A percentile compares a stretch with the other conserved stretches of the same genome.
Evolutionary conservation across 176 grass and related monocot species (phyloP).

Genomic region (Bothriochloa decipiens): DNA sequence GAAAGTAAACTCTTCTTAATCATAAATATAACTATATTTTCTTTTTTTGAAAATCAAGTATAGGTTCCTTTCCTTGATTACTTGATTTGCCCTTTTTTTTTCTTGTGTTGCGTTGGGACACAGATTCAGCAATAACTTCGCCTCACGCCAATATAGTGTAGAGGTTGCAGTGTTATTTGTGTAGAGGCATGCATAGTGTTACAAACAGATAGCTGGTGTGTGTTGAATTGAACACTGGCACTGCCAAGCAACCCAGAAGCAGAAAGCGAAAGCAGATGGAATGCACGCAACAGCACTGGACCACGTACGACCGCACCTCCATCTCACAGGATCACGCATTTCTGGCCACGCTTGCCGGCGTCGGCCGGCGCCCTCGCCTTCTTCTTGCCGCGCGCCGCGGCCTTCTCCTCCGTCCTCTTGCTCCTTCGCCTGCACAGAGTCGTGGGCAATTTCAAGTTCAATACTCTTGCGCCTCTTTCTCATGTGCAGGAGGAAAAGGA

Average conservation of each 20-base stretch:
- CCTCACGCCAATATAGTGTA: no score
- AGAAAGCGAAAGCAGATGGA: background rate
- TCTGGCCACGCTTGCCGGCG: slow-evolving; percentile 28
- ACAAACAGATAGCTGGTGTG: no score
- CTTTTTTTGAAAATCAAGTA: no score
- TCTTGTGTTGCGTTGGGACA: no score
- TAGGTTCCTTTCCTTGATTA: no score
- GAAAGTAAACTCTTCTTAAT: no score
- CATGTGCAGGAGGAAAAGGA: background rate
- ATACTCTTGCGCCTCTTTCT: background rate
- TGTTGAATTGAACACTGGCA: no score
- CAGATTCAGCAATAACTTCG: no score
- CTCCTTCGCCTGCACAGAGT: background rate
- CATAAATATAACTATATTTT: no score
- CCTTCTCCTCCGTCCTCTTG: slow-evolving; percentile 39
- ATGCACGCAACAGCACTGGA: background rate
- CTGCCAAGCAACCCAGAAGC: background rate
- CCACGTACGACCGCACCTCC: background rate
- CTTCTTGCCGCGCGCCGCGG: background rate
- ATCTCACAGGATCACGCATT: slow-evolving; percentile 40
- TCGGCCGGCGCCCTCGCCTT: background rate
- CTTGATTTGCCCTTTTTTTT: no score
- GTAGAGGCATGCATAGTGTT: no score
- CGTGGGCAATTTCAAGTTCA: background rate
- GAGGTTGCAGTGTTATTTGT: no score